phyloP scores from a whole-genome alignment of 345 rosid genomes.

The Citrus australasica region DNA sequence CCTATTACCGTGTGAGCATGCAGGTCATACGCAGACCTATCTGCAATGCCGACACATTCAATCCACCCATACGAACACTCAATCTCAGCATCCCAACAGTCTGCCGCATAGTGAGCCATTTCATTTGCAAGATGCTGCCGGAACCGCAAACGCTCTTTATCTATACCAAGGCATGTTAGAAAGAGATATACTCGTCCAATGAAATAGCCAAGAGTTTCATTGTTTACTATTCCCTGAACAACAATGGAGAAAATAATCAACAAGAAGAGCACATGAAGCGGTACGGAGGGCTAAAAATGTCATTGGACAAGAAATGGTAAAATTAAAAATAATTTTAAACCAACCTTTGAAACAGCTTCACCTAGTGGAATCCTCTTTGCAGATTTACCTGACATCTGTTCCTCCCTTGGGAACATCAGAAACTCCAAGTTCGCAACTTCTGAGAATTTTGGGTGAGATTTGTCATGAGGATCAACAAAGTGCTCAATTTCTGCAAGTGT shows the following conservation, averaged over 20 bases:
- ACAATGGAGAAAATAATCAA: no score
- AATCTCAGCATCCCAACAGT: slow-evolving; percentile 99
- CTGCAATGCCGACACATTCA: slow-evolving; percentile 98
- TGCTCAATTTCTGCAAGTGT: slow-evolving; percentile 96
- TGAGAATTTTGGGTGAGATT: slow-evolving; percentile 79
- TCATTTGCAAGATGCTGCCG: no score
- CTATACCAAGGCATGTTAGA: no score
- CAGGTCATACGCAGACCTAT: slow-evolving; percentile 91
- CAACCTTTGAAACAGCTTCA: slow-evolving; percentile 79
- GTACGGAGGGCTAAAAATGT: no score
- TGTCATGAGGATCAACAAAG: slow-evolving; percentile 94
- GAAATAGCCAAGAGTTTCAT: no score
- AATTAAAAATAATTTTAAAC: slow-evolving; percentile 2
- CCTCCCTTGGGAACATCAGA: slow-evolving; percentile 89
- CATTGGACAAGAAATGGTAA: slow-evolving; percentile 7
- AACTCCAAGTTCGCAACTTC: slow-evolving; percentile 69
- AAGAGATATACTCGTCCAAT: no score
- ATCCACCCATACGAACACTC: slow-evolving; percentile 96
- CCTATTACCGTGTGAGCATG: slow-evolving; percentile 71
- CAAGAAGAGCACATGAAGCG: no score
- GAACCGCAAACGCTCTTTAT: no score
- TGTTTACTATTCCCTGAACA: no score
- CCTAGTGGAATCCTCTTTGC: slow-evolving; percentile 61
- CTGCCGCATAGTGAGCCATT: no score
- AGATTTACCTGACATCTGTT: slow-evolving; percentile 81